Evolutionary conservation across 768 basidiomycete genomes (phyloP), one percentile per base, ranked within the genome.

Genomic region (Pleurotus platypus): DNA sequence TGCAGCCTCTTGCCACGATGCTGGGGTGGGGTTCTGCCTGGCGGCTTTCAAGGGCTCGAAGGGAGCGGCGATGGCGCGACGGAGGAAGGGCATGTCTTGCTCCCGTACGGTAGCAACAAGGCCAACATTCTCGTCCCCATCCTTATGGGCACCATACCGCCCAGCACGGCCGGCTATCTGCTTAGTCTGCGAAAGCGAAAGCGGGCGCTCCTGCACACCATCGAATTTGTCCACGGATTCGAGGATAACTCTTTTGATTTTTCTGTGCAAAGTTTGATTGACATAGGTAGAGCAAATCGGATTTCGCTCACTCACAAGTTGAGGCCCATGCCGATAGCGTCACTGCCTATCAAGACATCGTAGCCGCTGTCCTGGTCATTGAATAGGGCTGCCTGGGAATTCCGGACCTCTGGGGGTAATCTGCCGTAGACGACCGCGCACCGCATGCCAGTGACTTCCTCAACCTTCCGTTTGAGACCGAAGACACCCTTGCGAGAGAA

Each of bases 321-420:
- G 18, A 99, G 78, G 0, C 97, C 97, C 94, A 99, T 95, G 1
- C 97, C 94, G 49, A 98, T 87, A 0, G 94, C 94, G 65, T 99
- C 97, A 63, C 91, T 94, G 1, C 92, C 96, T 15, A 98, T 84
- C 42, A 99, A 78, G 2, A 98, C 87, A 63, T 96, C 90, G 64
- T 90, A 91, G 1, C 84, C 87, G n/a, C 87, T 91, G 42, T 82
- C 66, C 0, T 84, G 84, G 58, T 92, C 83, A 64, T 99, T 98
- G 79, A 98, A 98, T 35, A 93, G 78, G 8, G 84, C 83, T 1
- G 97, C 97, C 68, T 98, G 96, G 65, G 94, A 90, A 58, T 87
- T 92, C 35, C 94, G 78, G 53, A 93, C 84, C 69, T 98, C 95
- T 0, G 96, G 95, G 0, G 96, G 96, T 26, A 98, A 74, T 18